phyloP scores from a whole-genome alignment of 441 rosid genomes.

The Pelargonium fulgidum region DNA sequence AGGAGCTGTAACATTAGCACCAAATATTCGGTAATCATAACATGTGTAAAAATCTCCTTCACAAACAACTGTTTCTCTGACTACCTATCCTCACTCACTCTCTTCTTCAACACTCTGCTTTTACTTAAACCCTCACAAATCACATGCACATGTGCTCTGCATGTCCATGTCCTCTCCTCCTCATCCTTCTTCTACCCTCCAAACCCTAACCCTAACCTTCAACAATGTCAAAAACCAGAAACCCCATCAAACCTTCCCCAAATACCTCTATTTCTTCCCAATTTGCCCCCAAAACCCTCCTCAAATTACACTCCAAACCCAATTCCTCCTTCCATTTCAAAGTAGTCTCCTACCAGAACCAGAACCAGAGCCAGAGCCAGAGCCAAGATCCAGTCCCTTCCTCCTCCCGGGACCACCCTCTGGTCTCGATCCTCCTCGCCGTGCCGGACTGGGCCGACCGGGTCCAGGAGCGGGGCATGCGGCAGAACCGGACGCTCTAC shows the following conservation, averaged over 20 bases:
- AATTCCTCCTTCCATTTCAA: constrained; percentile 15
- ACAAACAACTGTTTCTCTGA: constrained; percentile 29
- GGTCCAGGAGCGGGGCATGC: constrained; percentile 78
- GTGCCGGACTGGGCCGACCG: constrained; percentile 86
- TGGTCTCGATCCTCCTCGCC: constrained; percentile 41
- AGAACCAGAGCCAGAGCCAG: constrained; percentile 21
- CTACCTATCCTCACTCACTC: background rate
- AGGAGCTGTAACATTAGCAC: background rate
- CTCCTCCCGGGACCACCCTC: constrained; percentile 18
- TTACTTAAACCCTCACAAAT: no score
- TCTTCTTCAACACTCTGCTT: background rate
- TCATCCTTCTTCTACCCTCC: constrained; percentile 19
- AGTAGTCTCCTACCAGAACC: constrained; percentile 21
- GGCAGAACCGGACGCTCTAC: constrained; percentile 55
- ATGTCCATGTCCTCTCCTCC: constrained; percentile 29
- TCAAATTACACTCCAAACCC: constrained; percentile 11
- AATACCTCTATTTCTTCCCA: constrained; percentile 26
- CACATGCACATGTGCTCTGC: no score
- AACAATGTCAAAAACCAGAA: constrained; percentile 32
- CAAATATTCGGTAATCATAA: background rate
- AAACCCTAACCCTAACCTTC: constrained; percentile 18
- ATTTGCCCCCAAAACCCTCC: constrained; percentile 21
- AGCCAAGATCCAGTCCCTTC: constrained; percentile 24
- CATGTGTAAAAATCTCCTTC: constrained; percentile 38
- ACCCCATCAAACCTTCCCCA: constrained; percentile 21